Conservation (phyloP, 306 rosid species). For the Leucaena leucocephala region DNA sequence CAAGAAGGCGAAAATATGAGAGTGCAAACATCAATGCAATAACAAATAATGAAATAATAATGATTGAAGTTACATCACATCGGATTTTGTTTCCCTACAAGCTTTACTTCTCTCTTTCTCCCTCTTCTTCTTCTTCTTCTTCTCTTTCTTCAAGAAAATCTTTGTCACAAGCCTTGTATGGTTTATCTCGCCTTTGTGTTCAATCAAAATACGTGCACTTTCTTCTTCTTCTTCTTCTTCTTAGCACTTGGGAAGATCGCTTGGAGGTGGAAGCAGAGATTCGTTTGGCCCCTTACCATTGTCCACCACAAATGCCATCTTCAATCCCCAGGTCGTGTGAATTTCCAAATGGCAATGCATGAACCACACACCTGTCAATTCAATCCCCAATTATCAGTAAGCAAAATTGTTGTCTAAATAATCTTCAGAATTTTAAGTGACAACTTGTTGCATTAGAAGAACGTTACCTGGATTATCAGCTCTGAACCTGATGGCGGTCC, state of each 20-base stretch:
- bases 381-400: neutral
- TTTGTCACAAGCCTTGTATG: slow-evolving; percentile 12
- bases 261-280: slow-evolving; percentile 67
- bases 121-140: too few species aligned
- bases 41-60: slow-evolving; percentile 29
- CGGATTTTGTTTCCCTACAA: slow-evolving; percentile 24
- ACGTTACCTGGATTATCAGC: slow-evolving; percentile 90
- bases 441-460: neutral
- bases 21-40: slow-evolving; percentile 19
- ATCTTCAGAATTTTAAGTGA: neutral
- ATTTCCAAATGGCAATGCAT: slow-evolving; percentile 82
- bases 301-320: slow-evolving; percentile 81
- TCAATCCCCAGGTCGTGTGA: slow-evolving; percentile 81
- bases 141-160: slow-evolving; percentile 19
- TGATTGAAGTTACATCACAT: slow-evolving; percentile 3
- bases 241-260: slow-evolving; percentile 75
- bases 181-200: neutral
- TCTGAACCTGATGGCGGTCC: slow-evolving; percentile 78
- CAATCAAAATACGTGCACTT: neutral
- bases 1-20: slow-evolving; percentile 8
- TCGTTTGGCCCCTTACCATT: slow-evolving; percentile 63
- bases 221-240: neutral
- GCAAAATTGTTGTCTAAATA: neutral
- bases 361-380: slow-evolving; percentile 67
- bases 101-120: neutral